Evolutionary conservation across 2,329 filamentous ascomycete species (phyloP), one percentile per base, ranked within the genome.

Genomic region (Coleophoma crateriformis): DNA sequence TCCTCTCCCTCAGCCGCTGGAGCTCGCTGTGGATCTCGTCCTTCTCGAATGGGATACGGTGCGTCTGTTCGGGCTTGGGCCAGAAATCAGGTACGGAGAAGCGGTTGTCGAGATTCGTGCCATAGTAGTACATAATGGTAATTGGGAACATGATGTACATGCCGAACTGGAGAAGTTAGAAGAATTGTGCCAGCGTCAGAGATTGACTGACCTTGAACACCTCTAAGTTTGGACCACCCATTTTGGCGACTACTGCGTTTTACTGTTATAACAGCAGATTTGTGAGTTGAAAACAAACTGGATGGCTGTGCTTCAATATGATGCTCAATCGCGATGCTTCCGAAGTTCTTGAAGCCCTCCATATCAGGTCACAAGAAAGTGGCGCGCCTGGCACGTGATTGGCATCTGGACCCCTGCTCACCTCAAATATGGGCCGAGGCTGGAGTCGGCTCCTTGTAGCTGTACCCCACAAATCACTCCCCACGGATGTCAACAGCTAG

Each of bases 61-160:
- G 85, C 52, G 85, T 85, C 65, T 91, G 78, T 55, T 87, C 84
- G 4, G 83, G 76, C 63, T 85, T 89, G 27, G 94, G 94, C 94
- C 94, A 99, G 77, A 99, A 99, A 50, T 87, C 88, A 19, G 87
- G 84, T 1, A 97, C 89, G 44, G 80, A 74, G 76, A 99, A 99
- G 56, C 90, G 86, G 58, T 86, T 80, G 71, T 99, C 94, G 66
- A 99, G 88, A 70, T 99, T 99, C 50, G 91, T 96, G 67, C 94
- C 94, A 70, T 97, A 99, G 76, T 99, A 99, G 78, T 95, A 97
- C 94, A 99, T 99, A 77, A 94, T 91, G 61, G 89, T 90, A 64
- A 99, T 97, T 15, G 94, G 94, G 72, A 99, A 99, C 79, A 96
- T 86, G 74, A 99, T 85, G 75, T 99, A 99, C 80, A 95, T 88